Evolutionary conservation across 306 rosid genomes (phyloP).

Genomic region (Quercus gilva): DNA sequence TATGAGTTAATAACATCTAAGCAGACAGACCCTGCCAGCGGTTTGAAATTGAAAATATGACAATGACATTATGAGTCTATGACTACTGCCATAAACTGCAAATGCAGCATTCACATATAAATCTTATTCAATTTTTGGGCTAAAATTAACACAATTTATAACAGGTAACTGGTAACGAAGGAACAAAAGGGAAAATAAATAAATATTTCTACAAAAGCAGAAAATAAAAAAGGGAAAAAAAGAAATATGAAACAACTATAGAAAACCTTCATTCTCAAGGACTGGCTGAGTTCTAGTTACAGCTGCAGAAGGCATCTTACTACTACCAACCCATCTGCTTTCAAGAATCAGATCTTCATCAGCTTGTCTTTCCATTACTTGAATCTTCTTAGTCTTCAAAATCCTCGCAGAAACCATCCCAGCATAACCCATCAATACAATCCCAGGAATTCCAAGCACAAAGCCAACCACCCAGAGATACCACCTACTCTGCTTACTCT

Average conservation of each 20-base stretch:
- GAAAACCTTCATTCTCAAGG: slow-evolving; percentile 45
- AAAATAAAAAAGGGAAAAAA: neutral
- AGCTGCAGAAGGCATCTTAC: slow-evolving; percentile 78
- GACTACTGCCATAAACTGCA: neutral
- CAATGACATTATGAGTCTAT: neutral
- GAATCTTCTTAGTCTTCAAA: slow-evolving; percentile 56
- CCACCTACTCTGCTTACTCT: slow-evolving; percentile 38
- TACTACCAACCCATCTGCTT: slow-evolving; percentile 64
- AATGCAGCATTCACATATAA: neutral
- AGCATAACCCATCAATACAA: slow-evolving; percentile 37
- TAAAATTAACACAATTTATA: neutral
- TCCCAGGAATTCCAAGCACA: slow-evolving; percentile 44
- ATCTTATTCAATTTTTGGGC: slow-evolving; percentile 2
- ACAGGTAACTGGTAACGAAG: slow-evolving; percentile 15
- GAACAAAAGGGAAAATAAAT: slow-evolving; percentile 1
- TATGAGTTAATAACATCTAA: too few species aligned
- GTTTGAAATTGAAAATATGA: too few species aligned
- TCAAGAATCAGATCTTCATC: slow-evolving; percentile 66
- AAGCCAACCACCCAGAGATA: slow-evolving; percentile 54
- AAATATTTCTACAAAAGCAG: neutral
- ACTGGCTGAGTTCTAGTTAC: slow-evolving; percentile 76
- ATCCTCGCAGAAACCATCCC: slow-evolving; percentile 41
- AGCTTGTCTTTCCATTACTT: slow-evolving; percentile 65
- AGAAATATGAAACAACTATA: slow-evolving; percentile 10
- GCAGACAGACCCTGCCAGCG: too few species aligned